A percentile compares a stretch with the other conserved stretches of the same genome.
These are phyloP conservation scores for Aspergillus brasiliensis DNA, from an alignment of 2,329 filamentous ascomycete genomes.

Conservation along the genomic window DNA sequence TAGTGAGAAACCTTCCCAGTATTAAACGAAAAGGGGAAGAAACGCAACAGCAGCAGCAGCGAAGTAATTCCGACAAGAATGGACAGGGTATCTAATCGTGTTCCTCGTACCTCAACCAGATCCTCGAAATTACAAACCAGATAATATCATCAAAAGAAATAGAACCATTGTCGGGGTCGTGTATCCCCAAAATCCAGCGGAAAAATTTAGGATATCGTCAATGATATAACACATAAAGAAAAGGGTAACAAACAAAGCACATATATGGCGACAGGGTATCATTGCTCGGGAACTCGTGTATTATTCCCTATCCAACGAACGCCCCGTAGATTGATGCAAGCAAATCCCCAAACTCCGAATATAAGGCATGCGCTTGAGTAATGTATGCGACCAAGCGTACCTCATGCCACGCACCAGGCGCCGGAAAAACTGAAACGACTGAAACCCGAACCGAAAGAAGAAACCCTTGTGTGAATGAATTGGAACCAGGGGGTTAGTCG, in stretches of 20 bases:
- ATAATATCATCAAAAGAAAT: slow-evolving; percentile 13
- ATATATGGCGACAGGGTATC: slow-evolving; percentile 40
- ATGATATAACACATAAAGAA: slow-evolving; percentile 23
- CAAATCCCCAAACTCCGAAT: slow-evolving; percentile 19
- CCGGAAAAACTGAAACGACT: neutral
- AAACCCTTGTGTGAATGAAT: neutral
- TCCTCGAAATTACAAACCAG: slow-evolving; percentile 15
- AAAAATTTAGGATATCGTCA: slow-evolving; percentile 24
- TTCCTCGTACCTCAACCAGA: slow-evolving; percentile 25
- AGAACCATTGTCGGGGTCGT: slow-evolving; percentile 10
- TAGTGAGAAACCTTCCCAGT: neutral
- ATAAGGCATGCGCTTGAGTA: slow-evolving; percentile 5
- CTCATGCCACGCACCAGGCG: slow-evolving; percentile 24
- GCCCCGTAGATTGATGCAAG: slow-evolving; percentile 24
- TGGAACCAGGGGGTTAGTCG: slow-evolving; percentile 9
- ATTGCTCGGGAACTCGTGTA: slow-evolving; percentile 46
- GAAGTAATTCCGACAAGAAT: slow-evolving; percentile 19
- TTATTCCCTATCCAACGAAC: slow-evolving; percentile 41
- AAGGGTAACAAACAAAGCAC: slow-evolving; percentile 18
- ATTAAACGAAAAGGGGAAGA: neutral
- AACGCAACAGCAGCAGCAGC: slow-evolving; percentile 3
- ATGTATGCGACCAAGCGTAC: slow-evolving; percentile 11
- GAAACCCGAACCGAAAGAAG: neutral
- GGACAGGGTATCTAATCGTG: slow-evolving; percentile 33
- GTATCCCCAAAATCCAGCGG: slow-evolving; percentile 13